Evolutionary conservation across 768 basidiomycete species (phyloP), one percentile per base, ranked within the genome.

Genomic region (Suillus cothurnatus): DNA sequence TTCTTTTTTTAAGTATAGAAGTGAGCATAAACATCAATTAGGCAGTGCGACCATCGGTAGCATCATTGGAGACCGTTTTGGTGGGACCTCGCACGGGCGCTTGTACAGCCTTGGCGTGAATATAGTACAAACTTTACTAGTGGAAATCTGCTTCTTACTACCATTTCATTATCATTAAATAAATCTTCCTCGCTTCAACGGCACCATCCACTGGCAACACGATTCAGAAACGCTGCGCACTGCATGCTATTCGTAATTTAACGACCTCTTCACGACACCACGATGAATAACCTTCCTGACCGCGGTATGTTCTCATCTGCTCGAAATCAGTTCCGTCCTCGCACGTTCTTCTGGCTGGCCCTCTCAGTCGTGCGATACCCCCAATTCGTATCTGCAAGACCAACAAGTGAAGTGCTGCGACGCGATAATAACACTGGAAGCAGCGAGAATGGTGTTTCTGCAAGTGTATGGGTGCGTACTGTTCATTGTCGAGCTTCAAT

Each of bases 401-500:
- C 63, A n/a, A 61, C 36, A 38, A 38, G 36, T 3, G 31, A 39
- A 28, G 23, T 63, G 26, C 58, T 23, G 36, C 62, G 23, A 21
- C 62, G 62, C n/a, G n/a, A 17, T 32, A 3, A 21, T 28, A 32
- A 6, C 15, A 34, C 8, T 34, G 6, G 6, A 61, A 59, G 19
- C 26, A 12, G 9, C 26, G 61, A 31, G 8, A 19, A 12, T 5
- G 23, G 62, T 11, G 38, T 41, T 41, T 59, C 58, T 41, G 60
- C 73, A 62, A 70, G 4, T 26, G 32, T 76, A 61, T 75, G 74
- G 74, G 74, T 75, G 65, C 66, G 74, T 74, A 32, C 4, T 39
- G 21, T 31, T 17, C 47, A 23, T 17, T 36, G 32, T n/a, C 45
- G 14, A 43, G 39, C 50, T 14, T 14, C 31, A 43, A 47, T 3